phyloP scores from a whole-genome alignment of 768 basidiomycete species.

The Suillus subaureus region DNA sequence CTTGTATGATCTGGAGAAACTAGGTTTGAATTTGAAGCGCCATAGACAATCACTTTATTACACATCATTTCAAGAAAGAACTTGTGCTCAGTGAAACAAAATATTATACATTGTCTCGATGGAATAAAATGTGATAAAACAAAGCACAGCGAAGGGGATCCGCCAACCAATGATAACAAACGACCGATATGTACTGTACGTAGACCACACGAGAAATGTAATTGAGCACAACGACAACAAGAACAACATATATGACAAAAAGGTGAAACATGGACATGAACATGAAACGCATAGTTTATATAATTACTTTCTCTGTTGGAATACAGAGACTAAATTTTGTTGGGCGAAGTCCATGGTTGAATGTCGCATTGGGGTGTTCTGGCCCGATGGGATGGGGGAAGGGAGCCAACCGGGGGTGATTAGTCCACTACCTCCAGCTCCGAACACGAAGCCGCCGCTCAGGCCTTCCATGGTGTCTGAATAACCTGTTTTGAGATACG shows the following conservation, averaged over 20 bases:
- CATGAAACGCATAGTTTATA: neutral
- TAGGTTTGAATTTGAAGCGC: too few species aligned
- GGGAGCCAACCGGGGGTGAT: slow-evolving; percentile 74
- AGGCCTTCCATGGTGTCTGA: slow-evolving; percentile 80
- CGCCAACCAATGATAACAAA: neutral
- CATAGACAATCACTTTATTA: too few species aligned
- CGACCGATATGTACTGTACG: neutral
- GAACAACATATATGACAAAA: neutral
- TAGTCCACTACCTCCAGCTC: slow-evolving; percentile 79
- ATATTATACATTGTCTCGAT: neutral
- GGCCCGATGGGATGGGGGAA: slow-evolving; percentile 63
- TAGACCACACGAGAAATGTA: neutral
- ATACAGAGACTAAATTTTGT: slow-evolving; percentile 26
- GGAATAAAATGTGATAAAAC: neutral
- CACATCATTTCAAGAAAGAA: neutral
- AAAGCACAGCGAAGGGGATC: neutral
- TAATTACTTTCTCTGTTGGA: slow-evolving; percentile 34
- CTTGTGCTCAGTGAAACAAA: neutral
- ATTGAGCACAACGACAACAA: neutral
- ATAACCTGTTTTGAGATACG: slow-evolving; percentile 53
- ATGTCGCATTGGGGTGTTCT: slow-evolving; percentile 42
- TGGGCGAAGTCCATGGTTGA: slow-evolving; percentile 30
- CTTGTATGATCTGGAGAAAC: neutral
- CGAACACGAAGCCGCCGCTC: slow-evolving; percentile 85
- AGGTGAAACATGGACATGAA: neutral